A percentile compares a stretch with the other conserved stretches of the same genome.
phyloP scores from a whole-genome alignment of 2,329 filamentous ascomycete genomes.

The Fusarium incarnatum region DNA sequence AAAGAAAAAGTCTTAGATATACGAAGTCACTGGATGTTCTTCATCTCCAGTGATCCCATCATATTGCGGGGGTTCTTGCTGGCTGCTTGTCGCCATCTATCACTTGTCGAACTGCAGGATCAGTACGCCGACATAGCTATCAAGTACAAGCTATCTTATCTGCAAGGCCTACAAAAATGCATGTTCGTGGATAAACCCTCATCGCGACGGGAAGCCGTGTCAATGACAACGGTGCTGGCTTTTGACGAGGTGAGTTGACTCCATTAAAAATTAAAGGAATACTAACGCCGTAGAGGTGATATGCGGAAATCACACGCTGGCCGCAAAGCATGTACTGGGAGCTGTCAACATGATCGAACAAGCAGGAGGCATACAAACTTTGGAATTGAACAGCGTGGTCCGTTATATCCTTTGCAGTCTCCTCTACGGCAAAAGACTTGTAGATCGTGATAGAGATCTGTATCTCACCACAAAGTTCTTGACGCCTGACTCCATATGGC shows the following conservation, averaged over 20 bases:
- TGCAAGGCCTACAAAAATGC: background rate
- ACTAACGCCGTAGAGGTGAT: background rate
- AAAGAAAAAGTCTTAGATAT: background rate
- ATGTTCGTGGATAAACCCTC: background rate
- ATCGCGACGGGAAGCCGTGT: background rate
- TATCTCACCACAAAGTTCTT: background rate
- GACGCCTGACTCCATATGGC: conserved; percentile 7
- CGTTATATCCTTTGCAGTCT: conserved; percentile 8
- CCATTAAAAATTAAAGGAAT: rapidly evolving
- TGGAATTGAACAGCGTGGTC: conserved; percentile 5
- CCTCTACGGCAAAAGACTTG: conserved; percentile 12
- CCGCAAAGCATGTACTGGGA: conserved; percentile 15
- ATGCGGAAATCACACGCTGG: conserved; percentile 8
- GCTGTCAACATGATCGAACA: conserved; percentile 11
- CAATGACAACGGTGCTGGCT: conserved; percentile 6
- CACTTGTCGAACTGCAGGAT: background rate
- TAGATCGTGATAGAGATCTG: conserved; percentile 4
- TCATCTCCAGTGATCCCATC: background rate
- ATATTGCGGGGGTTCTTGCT: conserved; percentile 2
- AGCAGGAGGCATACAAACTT: background rate
- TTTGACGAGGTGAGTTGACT: conserved; percentile 8
- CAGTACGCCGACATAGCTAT: background rate
- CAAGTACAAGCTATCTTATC: conserved; percentile 4
- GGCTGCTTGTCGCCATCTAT: conserved; percentile 6
- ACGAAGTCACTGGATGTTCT: conserved; percentile 15